A percentile compares a stretch with the other conserved stretches of the same genome.
Conservation (phyloP, 1,284 basidiomycete species). For the Meripilus lineatus region DNA sequence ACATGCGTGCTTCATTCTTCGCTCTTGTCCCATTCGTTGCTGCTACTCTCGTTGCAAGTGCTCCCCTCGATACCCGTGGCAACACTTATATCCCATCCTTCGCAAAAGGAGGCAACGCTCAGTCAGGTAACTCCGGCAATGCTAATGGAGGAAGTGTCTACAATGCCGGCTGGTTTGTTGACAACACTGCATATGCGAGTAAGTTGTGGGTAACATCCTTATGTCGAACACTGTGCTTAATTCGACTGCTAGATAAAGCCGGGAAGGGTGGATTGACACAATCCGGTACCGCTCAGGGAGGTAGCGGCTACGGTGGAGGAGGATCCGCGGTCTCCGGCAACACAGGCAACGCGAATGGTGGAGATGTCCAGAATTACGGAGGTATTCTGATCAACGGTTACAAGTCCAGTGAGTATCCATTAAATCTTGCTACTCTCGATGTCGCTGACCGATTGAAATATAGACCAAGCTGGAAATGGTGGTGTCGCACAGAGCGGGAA, state of each 20-base stretch:
- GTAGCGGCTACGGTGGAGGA: no score
- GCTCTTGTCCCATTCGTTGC: slow-evolving; percentile 1
- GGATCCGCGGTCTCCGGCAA: no score
- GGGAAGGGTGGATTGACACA: slow-evolving; percentile 1
- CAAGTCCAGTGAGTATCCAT: no score
- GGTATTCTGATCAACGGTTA: no score
- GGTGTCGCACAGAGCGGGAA: slow-evolving; percentile 3
- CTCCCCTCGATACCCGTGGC: no score
- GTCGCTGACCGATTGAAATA: no score
- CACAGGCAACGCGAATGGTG: no score
- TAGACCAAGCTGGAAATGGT: slow-evolving; percentile 7
- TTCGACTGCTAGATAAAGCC: neutral
- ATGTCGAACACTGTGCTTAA: neutral
- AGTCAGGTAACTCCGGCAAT: no score
- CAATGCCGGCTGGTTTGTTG: no score
- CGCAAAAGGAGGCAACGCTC: neutral
- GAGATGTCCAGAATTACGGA: no score
- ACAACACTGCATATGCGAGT: neutral
- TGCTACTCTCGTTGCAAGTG: slow-evolving; percentile 9
- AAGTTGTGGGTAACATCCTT: neutral
- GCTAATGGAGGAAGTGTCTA: no score
- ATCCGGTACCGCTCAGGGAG: slow-evolving; percentile 1
- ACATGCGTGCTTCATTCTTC: slow-evolving; percentile 5
- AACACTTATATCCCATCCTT: neutral
- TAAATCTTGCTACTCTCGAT: neutral